Evolutionary conservation across 176 grass and related monocot genomes (phyloP).

Genomic region (Oryza australiensis): DNA sequence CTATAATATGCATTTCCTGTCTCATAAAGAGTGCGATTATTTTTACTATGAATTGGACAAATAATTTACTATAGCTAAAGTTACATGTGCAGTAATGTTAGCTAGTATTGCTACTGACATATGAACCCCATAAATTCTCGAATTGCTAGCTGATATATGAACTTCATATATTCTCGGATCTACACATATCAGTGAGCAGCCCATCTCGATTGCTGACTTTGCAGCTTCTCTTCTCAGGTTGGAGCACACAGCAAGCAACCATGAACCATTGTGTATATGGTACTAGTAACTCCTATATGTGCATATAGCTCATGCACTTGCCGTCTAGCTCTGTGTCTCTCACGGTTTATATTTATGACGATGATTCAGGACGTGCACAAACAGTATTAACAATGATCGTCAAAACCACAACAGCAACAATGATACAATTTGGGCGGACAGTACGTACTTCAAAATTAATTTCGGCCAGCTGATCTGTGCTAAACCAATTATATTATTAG

Average conservation of each 20-base stretch:
- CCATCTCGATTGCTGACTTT: too few species aligned
- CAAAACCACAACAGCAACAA: neutral
- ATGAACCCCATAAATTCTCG: too few species aligned
- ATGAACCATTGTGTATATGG: neutral
- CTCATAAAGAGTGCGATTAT: too few species aligned
- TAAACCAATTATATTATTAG: neutral
- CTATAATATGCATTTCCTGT: too few species aligned
- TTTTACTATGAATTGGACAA: too few species aligned
- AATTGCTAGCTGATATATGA: too few species aligned
- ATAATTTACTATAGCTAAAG: too few species aligned
- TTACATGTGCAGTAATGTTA: too few species aligned
- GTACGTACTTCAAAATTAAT: neutral
- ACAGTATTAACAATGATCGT: neutral
- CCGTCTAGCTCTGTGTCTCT: neutral
- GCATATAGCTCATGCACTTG: neutral
- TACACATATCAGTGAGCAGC: too few species aligned
- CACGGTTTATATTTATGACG: neutral
- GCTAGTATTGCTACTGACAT: too few species aligned
- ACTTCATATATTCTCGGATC: too few species aligned
- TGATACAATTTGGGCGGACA: neutral
- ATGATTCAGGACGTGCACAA: neutral
- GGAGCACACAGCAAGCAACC: neutral
- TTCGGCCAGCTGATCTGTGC: neutral
- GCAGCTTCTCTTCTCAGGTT: too few species aligned
- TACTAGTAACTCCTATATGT: neutral